Evolutionary conservation across 2,329 filamentous ascomycete genomes (phyloP).

Genomic region (Aspergillus sojae): DNA sequence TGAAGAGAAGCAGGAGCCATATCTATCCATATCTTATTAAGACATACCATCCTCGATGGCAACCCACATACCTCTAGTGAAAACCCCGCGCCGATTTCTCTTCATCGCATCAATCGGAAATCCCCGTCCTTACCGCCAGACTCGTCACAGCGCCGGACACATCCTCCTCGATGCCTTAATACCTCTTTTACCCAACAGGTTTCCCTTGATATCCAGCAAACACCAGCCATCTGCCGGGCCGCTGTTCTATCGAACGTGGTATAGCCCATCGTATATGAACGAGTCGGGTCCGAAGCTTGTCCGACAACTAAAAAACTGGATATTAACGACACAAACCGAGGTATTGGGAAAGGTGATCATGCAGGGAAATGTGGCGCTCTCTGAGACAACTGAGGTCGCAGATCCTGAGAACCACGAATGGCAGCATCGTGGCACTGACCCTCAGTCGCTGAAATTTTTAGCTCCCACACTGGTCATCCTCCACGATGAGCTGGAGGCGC

Average conservation of each 20-base stretch:
- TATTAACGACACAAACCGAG: slow-evolving; percentile 21
- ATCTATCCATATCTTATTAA: slow-evolving; percentile 34
- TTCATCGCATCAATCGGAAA: slow-evolving; percentile 90
- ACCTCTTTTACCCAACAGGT: slow-evolving; percentile 49
- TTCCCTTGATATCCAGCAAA: slow-evolving; percentile 46
- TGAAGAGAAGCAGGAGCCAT: neutral
- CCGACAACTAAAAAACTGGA: slow-evolving; percentile 60
- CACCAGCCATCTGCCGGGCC: slow-evolving; percentile 57
- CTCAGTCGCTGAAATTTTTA: slow-evolving; percentile 16
- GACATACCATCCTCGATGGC: neutral
- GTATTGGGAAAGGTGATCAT: slow-evolving; percentile 11
- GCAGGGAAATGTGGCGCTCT: slow-evolving; percentile 2
- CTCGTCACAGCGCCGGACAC: slow-evolving; percentile 87
- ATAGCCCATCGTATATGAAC: slow-evolving; percentile 83
- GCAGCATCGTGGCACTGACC: slow-evolving; percentile 25
- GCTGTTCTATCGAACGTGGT: slow-evolving; percentile 53
- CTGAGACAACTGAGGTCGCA: slow-evolving; percentile 6
- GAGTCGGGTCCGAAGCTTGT: slow-evolving; percentile 72
- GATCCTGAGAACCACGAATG: slow-evolving; percentile 15
- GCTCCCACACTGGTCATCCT: slow-evolving; percentile 68
- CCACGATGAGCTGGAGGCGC: slow-evolving; percentile 83
- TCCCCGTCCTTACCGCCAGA: slow-evolving; percentile 70
- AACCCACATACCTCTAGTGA: slow-evolving; percentile 8
- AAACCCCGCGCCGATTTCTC: slow-evolving; percentile 48
- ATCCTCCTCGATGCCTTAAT: slow-evolving; percentile 68